Percentiles rank a stretch among this genome's conserved stretches.
These are phyloP conservation scores for Fagopyrum tataricum DNA, from an alignment of 148 eudicot species.

Conservation along the genomic window DNA sequence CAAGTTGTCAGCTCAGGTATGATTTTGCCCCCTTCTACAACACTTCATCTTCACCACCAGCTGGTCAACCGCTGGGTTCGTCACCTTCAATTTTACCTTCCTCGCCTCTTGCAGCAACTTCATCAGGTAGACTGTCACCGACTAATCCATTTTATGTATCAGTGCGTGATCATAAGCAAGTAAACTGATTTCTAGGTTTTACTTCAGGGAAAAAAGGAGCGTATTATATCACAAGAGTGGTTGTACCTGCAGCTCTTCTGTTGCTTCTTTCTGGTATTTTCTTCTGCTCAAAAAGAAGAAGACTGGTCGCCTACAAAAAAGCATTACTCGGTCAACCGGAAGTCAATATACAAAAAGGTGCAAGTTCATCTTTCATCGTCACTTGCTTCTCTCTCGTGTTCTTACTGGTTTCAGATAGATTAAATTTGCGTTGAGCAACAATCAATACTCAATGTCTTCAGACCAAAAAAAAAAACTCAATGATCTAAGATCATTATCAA, in stretches of 20 bases:
- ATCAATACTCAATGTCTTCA: too few relatives aligned
- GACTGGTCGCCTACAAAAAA: neutral
- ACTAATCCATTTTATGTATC: neutral
- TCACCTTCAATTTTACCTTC: neutral
- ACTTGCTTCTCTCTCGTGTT: too few relatives aligned
- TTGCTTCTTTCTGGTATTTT: neutral
- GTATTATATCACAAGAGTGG: neutral
- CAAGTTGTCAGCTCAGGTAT: neutral
- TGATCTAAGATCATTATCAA: too few relatives aligned
- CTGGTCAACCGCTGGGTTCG: neutral
- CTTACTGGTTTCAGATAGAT: too few relatives aligned
- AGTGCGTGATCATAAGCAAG: neutral
- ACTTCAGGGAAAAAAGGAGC: neutral
- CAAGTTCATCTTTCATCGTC: neutral
- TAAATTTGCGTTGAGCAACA: too few relatives aligned
- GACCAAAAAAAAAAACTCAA: too few relatives aligned
- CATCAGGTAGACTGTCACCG: neutral
- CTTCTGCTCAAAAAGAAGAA: neutral
- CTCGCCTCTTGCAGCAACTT: neutral
- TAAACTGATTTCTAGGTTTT: neutral
- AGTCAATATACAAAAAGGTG: neutral
- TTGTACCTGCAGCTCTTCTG: neutral
- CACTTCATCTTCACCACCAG: too few relatives aligned
- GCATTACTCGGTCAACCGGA: neutral
- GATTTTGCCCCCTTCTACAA: neutral